Evolutionary conservation across 257 asterid genomes (phyloP), one percentile per base, ranked within the genome.

Genomic region (Solanum sejunctum): DNA sequence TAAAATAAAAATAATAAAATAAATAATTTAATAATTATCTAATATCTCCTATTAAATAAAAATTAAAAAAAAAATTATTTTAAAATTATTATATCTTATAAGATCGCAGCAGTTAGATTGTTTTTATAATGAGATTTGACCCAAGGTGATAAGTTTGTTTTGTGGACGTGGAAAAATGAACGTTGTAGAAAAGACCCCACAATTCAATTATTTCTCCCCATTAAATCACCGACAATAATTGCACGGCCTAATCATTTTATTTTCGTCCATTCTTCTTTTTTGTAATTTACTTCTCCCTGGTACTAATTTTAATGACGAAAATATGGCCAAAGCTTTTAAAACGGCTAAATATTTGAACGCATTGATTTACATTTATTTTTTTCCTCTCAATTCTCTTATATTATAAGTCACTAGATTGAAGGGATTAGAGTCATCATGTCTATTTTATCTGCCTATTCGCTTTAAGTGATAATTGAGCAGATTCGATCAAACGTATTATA

Each of bases 171-270:
- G 45, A 77, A 51, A 77, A 77, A 23, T 77, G 26, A 77, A 77
- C 82, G 82, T 77, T 77, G 82, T 51, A 75, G 23, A 77, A 51
- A 51, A 26, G 82, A 77, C 47, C 82, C 82, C 82, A 77, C 82
- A 15, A 9, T 55, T 77, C 63, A 77, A 73, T 77, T 77, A 51
- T 51, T 75, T 26, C 45, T 23, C 43, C 45, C 7, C 41, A 21
- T 49, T 4, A 77, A 51, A 23, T 21, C 36, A 26, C 43, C 32
- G 41, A 47, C 81, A 49, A 75, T 47, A 23, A 77, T 49, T 51
- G 61, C 82, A 51, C 16, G 43, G 16, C 10, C 21, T 75, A 3
- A 49, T 75, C 39, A 45, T 45, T 72, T 72, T 72, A 51, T 72
- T 72, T 45, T 73, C 58, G 41, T 47, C n/a, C 41, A 12, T 18